A percentile compares a stretch with the other conserved stretches of the same genome.
These are phyloP conservation scores for Senecio squalidus DNA, from an alignment of 140 eudicot genomes.

Conservation along the genomic window DNA sequence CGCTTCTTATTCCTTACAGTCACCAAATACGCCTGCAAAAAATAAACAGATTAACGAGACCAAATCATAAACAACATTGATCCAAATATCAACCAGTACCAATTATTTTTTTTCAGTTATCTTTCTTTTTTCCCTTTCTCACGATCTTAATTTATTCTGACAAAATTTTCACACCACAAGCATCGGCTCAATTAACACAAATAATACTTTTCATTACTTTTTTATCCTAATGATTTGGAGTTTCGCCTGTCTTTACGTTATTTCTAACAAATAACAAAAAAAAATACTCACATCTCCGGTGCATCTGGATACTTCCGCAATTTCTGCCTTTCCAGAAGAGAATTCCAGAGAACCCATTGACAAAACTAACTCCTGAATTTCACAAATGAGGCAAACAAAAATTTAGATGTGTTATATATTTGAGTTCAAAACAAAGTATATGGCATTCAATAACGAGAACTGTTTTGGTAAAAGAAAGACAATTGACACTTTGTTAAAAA, in stretches of 20 bases:
- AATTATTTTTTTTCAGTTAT: neutral
- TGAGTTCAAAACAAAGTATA: neutral
- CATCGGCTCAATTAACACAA: too few relatives aligned
- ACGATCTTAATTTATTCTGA: neutral
- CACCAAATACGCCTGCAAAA: constrained; percentile 77
- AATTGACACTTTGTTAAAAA: too few relatives aligned
- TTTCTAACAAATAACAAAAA: neutral
- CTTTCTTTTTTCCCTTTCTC: neutral
- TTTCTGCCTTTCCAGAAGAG: constrained; percentile 75
- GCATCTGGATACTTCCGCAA: constrained; percentile 78
- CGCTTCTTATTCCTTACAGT: constrained; percentile 91
- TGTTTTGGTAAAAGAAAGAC: too few relatives aligned
- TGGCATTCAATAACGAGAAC: neutral
- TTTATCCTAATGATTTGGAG: neutral
- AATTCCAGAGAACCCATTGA: constrained; percentile 68
- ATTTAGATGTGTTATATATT: neutral
- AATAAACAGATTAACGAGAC: neutral
- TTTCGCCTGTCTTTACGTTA: neutral
- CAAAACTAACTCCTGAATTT: constrained; percentile 60
- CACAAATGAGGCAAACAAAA: neutral
- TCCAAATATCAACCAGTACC: neutral
- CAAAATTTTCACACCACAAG: neutral
- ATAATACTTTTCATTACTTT: too few relatives aligned
- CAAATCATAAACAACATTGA: neutral
- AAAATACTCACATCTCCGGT: constrained; percentile 75